Base-by-base conservation (phyloP, 2,329 filamentous ascomycete genomes). In the Trichoderma sp. region DNA sequence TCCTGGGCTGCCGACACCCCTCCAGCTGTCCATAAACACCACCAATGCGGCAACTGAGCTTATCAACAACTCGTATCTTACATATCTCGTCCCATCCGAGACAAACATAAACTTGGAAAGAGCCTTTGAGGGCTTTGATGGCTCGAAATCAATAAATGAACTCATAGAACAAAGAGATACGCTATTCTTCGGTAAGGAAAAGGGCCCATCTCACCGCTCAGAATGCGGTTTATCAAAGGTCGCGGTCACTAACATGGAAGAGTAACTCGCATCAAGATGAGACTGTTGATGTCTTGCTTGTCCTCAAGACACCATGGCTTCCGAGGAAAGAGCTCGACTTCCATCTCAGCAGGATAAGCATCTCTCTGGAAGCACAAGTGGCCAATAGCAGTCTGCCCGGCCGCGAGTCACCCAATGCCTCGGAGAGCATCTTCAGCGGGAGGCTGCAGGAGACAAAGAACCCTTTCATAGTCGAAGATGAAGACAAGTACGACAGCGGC, bases 171-270 rank as follows among this genome's bases (percentile, higher is more conserved):
- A 88, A 74, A 85, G 91, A 72, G 85, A 90, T 49, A 84, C 85
- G 67, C 82, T 94, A 49, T 91, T 92, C 76, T 93, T 94, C 76
- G 92, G 92, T 93, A 83, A 73, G 86, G 8, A 24, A 11, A 16
- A n/a, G 16, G 40, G 35, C 27, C 21, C 19, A 40, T 24, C 53
- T 59, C 64, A 56, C 64, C 64, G 64, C 64, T 37, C 53, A 43
- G 59, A 35, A 19, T 33, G 10, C 31, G 29, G 21, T 6, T 35
- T 5, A 24, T 79, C n/a, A 29, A 60, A 14, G 33, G 33, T 35
- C 33, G 14, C 33, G 24, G 24, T 69, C 49, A 49, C 75, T 76
- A 27, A 76, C 70, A 52, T 52, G 55, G 19, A 40, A 24, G 21
- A 49, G 40, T n/a, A 43, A n/a, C 5, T 85, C 81, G 76, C 76